Conservation (phyloP, 2,329 filamentous ascomycete species). For the Alternaria hordeiaustralica region DNA sequence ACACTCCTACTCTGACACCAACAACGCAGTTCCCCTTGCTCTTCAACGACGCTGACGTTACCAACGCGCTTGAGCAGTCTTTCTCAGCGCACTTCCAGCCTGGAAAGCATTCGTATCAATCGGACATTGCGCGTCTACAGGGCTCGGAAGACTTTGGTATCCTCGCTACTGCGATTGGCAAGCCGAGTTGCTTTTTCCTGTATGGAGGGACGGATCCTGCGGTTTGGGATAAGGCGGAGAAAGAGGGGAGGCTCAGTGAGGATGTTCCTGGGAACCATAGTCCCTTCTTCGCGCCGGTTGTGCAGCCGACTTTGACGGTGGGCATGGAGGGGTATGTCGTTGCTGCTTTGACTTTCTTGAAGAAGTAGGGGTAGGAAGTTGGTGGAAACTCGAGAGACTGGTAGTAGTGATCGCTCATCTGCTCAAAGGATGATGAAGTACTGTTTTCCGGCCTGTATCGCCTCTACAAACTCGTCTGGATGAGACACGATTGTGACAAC, state of each 20-base stretch:
- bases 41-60: constrained; percentile 59
- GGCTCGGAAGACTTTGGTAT: constrained; percentile 66
- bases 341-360: constrained; percentile 58
- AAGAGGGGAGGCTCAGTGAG: constrained; percentile 55
- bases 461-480: no score
- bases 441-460: no score
- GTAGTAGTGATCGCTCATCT: no score
- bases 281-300: constrained; percentile 63
- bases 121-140: constrained; percentile 51
- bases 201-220: constrained; percentile 61
- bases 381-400: no score
- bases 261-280: constrained; percentile 65
- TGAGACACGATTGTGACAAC: no score
- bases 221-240: constrained; percentile 58
- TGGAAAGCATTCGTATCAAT: constrained; percentile 39
- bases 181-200: constrained; percentile 63
- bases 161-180: constrained; percentile 57
- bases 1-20: constrained; percentile 53
- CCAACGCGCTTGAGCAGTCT: constrained; percentile 49
- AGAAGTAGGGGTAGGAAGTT: constrained; percentile 1
- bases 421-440: no score
- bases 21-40: constrained; percentile 56
- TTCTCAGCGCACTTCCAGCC: constrained; percentile 57
- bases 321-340: constrained; percentile 60
- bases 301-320: constrained; percentile 63